A percentile compares a stretch with the other conserved stretches of the same genome.
Evolutionary conservation across 2,329 filamentous ascomycete genomes (phyloP).

Genomic region (Arthrobotrys iridis): DNA sequence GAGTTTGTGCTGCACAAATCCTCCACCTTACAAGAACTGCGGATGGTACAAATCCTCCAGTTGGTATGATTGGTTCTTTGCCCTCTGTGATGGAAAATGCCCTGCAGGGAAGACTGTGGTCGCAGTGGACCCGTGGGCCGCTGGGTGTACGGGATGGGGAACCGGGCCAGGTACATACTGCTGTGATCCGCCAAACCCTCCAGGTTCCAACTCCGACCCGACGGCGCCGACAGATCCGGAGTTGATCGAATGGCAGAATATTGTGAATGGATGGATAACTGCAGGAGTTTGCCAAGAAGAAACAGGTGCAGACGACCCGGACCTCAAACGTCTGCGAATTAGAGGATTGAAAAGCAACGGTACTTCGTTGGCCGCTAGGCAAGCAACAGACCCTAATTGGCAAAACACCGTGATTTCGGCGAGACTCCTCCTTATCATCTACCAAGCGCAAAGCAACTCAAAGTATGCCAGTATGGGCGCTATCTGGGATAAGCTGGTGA

Average conservation of each 20-base stretch:
- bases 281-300: neutral
- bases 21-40: constrained; percentile 10
- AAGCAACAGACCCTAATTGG: neutral
- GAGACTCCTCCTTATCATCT: neutral
- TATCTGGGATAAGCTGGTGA: neutral
- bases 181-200: constrained; percentile 2
- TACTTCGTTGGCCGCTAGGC: neutral
- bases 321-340: neutral
- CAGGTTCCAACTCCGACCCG: neutral
- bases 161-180: neutral
- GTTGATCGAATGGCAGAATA: neutral
- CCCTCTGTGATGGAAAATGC: neutral
- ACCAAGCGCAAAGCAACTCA: neutral
- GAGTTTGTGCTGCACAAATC: constrained; percentile 12
- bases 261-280: neutral
- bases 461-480: neutral
- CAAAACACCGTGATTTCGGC: neutral
- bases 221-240: neutral
- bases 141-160: neutral
- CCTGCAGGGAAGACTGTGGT: constrained; percentile 2
- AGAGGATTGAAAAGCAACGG: neutral
- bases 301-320: neutral
- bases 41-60: constrained; percentile 2
- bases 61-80: neutral
- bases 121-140: neutral